A percentile compares a stretch with the other conserved stretches of the same genome.
Conservation (phyloP, 1,284 basidiomycete genomes). For the Cystobasidium sp. region DNA sequence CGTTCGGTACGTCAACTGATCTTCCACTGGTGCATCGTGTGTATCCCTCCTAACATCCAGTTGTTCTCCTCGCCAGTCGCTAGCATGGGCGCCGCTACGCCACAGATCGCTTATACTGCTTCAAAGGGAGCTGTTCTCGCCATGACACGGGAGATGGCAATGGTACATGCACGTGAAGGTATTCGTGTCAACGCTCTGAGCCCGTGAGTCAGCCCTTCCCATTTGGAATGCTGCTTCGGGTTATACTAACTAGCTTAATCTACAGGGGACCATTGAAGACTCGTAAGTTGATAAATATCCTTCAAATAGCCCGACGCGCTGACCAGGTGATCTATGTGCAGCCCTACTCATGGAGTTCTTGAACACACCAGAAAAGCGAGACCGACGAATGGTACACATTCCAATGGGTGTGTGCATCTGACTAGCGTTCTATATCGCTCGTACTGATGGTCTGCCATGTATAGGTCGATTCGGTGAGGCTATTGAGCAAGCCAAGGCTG, state of each 20-base stretch:
- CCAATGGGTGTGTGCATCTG: no score
- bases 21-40: no score
- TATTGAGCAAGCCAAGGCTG: constrained; percentile 87
- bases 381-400: constrained; percentile 85
- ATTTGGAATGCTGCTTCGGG: constrained; percentile 5
- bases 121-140: constrained; percentile 91
- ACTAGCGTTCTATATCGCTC: no score
- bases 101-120: constrained; percentile 65
- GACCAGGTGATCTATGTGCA: constrained; percentile 53
- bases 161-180: constrained; percentile 94
- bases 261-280: constrained; percentile 85
- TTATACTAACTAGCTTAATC: constrained; percentile 2
- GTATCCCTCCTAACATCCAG: constrained; percentile 4
- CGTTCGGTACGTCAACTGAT: constrained; percentile 69
- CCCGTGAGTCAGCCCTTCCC: constrained; percentile 68
- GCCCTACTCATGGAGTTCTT: constrained; percentile 97
- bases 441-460: no score
- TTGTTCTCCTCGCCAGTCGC: constrained; percentile 22
- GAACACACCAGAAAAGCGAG: constrained; percentile 92
- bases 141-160: constrained; percentile 96
- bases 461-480: constrained; percentile 97
- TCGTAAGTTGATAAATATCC: constrained; percentile 61
- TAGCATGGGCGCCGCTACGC: constrained; percentile 34
- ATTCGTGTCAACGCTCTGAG: constrained; percentile 94
- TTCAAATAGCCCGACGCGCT: neutral